These are phyloP conservation scores for Thermochaetoides thermophila DNA, from an alignment of 495 filamentous ascomycete genomes.

Conservation along the genomic window DNA sequence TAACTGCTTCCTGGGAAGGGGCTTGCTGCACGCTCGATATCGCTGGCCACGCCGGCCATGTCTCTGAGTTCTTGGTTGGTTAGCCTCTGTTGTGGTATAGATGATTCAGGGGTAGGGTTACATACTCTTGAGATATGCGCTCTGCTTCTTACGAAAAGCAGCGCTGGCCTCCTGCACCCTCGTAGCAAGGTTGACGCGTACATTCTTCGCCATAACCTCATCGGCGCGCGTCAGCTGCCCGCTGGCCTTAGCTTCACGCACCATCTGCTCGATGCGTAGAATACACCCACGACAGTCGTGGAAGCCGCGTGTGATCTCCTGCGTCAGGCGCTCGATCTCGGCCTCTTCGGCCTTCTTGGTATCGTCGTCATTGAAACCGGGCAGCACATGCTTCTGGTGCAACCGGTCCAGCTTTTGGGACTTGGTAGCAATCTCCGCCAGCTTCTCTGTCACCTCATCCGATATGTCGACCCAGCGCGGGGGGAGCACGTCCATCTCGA, in stretches of 20 bases:
- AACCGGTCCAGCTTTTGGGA: conserved; percentile 74
- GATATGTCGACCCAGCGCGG: conserved; percentile 92
- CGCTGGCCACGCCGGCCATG: conserved; percentile 37
- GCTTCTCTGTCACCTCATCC: conserved; percentile 75
- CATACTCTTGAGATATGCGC: conserved; percentile 85
- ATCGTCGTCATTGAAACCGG: conserved; percentile 91
- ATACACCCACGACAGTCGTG: conserved; percentile 82
- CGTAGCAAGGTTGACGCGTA: conserved; percentile 76
- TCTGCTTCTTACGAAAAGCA: conserved; percentile 88
- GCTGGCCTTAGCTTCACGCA: conserved; percentile 51
- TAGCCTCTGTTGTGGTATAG: too few relatives aligned
- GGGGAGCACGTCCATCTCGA: conserved; percentile 95
- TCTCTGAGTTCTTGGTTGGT: conserved; percentile 75
- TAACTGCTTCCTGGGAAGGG: conserved; percentile 31
- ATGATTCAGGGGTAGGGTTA: too few relatives aligned
- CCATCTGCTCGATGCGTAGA: conserved; percentile 72
- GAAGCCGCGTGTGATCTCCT: conserved; percentile 76
- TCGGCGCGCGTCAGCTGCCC: conserved; percentile 63
- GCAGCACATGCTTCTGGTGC: conserved; percentile 92
- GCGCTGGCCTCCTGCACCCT: conserved; percentile 89
- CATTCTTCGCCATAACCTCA: conserved; percentile 90
- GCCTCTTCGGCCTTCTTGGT: conserved; percentile 67
- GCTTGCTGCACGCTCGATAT: conserved; percentile 41
- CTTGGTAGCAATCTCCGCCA: conserved; percentile 70
- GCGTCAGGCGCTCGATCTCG: conserved; percentile 80